Conservation (phyloP, 805 yeast genomes). For the Yarrowia porcina region DNA sequence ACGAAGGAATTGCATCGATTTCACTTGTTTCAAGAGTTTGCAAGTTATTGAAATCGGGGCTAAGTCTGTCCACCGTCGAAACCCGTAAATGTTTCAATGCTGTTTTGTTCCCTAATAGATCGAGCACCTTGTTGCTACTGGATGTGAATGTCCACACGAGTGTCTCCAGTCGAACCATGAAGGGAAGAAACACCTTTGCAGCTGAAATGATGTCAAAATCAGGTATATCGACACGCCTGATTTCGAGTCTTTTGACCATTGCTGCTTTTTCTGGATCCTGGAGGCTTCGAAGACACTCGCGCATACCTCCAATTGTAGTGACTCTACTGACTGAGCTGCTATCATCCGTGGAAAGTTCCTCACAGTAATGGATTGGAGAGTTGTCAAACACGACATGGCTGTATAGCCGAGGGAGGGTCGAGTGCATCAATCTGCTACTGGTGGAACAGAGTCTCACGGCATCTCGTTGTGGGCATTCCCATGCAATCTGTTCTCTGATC, state of each 20-base stretch:
- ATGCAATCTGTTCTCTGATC: constrained; percentile 33
- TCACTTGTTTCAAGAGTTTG: background rate
- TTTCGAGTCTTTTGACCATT: constrained; percentile 33
- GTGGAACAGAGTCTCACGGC: constrained; percentile 36
- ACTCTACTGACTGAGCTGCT: constrained; percentile 29
- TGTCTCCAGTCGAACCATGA: constrained; percentile 30
- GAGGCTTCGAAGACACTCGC: constrained; percentile 35
- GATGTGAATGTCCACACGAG: constrained; percentile 35
- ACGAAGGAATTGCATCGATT: background rate
- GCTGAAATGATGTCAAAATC: constrained; percentile 32
- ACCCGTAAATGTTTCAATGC: background rate
- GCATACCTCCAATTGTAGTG: constrained; percentile 38
- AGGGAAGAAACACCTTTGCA: constrained; percentile 30
- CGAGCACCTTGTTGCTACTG: background rate
- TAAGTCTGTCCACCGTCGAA: background rate
- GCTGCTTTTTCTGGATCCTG: constrained; percentile 30
- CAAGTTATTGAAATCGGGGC: background rate
- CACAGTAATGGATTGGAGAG: constrained; percentile 34
- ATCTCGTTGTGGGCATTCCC: constrained; percentile 37
- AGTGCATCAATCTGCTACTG: constrained; percentile 30
- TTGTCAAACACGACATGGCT: constrained; percentile 37
- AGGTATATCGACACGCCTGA: constrained; percentile 32
- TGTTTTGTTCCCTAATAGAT: background rate
- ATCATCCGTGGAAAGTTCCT: constrained; percentile 23
- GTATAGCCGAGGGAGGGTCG: constrained; percentile 34